Percentiles rank a stretch among this genome's conserved stretches.
phyloP scores from a whole-genome alignment of 352 stramenopile genomes.

The Bremia lactucae region DNA sequence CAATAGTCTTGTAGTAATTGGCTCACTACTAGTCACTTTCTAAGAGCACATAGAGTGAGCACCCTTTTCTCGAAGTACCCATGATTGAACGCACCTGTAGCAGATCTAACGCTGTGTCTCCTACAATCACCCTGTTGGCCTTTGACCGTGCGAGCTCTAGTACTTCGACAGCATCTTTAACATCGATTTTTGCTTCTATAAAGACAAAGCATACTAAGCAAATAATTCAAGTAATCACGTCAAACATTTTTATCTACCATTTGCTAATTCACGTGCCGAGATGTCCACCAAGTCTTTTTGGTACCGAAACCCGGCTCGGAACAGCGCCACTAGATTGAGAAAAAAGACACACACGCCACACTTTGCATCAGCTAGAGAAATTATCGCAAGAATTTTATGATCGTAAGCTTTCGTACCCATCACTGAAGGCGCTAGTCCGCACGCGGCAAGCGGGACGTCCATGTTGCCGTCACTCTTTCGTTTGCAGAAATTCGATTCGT shows the following conservation, averaged over 20 bases:
- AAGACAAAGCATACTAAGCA: no score
- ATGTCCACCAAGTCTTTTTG: slow-evolving; percentile 37
- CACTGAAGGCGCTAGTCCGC: slow-evolving; percentile 45
- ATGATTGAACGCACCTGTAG: slow-evolving; percentile 21
- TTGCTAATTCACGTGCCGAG: slow-evolving; percentile 43
- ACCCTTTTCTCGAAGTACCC: neutral
- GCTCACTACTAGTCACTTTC: slow-evolving; percentile 17
- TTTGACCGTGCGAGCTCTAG: slow-evolving; percentile 15
- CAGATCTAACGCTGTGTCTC: slow-evolving; percentile 32
- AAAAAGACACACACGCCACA: neutral
- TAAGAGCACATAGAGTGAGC: slow-evolving; percentile 2
- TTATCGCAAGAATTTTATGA: no score
- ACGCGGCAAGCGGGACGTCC: slow-evolving; percentile 38
- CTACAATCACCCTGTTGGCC: slow-evolving; percentile 7
- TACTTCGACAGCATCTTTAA: slow-evolving; percentile 24
- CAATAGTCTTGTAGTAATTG: slow-evolving; percentile 34
- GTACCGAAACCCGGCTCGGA: slow-evolving; percentile 53
- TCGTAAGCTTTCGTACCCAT: slow-evolving; percentile 32
- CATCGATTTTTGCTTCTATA: slow-evolving; percentile 32
- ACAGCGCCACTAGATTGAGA: slow-evolving; percentile 43
- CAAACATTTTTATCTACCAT: slow-evolving; percentile 24
- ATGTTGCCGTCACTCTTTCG: neutral
- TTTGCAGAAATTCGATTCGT: neutral
- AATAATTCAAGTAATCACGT: no score
- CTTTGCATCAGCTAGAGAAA: neutral